Evolutionary conservation across 2,329 filamentous ascomycete genomes (phyloP).

Genomic region (Diaporthe caulivora): DNA sequence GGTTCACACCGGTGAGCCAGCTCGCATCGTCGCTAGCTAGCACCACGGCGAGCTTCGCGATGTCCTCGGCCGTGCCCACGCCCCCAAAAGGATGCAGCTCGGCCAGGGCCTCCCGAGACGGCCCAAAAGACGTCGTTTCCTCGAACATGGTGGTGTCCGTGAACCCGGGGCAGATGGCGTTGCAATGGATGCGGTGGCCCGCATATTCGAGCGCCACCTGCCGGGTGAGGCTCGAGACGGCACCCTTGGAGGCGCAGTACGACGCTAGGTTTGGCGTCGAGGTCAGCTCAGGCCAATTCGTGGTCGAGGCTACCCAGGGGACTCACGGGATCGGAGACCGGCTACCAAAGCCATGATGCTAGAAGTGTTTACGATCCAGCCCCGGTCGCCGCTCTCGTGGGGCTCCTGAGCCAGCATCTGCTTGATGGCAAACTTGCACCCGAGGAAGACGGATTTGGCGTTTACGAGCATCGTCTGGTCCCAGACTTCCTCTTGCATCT

Average conservation of each 20-base stretch:
- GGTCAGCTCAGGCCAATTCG: not conserved
- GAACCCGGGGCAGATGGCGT: constrained; percentile 66
- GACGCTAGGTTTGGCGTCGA: constrained; percentile 44
- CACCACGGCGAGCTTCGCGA: constrained; percentile 29
- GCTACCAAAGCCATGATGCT: constrained; percentile 57
- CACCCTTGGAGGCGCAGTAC: constrained; percentile 63
- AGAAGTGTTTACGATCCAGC: constrained; percentile 64
- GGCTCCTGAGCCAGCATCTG: constrained; percentile 65
- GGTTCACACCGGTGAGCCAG: constrained; percentile 30
- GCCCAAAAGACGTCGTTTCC: constrained; percentile 1
- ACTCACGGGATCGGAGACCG: constrained; percentile 43
- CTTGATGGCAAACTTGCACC: constrained; percentile 57
- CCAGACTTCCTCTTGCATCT: constrained; percentile 58
- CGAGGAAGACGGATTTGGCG: constrained; percentile 52
- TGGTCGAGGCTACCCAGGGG: no score
- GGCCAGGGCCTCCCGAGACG: not conserved
- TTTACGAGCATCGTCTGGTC: constrained; percentile 57
- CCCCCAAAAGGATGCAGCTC: constrained; percentile 23
- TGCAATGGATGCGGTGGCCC: constrained; percentile 60
- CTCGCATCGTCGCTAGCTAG: constrained; percentile 34
- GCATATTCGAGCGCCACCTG: constrained; percentile 64
- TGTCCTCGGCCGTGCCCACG: constrained; percentile 11
- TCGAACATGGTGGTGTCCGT: constrained; percentile 25
- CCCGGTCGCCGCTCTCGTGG: constrained; percentile 53
- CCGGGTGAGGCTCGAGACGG: constrained; percentile 62